Evolutionary conservation across 805 yeast species (phyloP), one percentile per base, ranked within the genome.

Genomic region (Cyberlindnera saturnus): DNA sequence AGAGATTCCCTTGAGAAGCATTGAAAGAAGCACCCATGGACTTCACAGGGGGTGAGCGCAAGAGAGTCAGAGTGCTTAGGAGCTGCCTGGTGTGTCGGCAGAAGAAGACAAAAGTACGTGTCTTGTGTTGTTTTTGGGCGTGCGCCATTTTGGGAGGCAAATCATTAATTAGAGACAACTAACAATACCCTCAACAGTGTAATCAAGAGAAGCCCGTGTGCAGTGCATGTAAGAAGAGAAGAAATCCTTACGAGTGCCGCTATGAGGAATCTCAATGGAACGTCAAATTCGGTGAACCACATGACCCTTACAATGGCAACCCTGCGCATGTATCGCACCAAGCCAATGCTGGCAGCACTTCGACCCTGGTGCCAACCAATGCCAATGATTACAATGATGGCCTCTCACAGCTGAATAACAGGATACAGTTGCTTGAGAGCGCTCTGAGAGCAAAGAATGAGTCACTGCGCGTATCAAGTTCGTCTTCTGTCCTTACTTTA

Each of bases 21-120:
- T 23, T 23, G 28, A 23, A 23, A 3, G 28, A 23, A 23, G 28
- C 9, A 23, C 11, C 28, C 11, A 23, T 23, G 28, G 28, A 23
- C 28, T 23, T 23, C 28, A 23, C 28, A 23, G 28, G 28, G 28
- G 28, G 28, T 23, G 28, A 23, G 28, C 28, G 28, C 10, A 55
- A 55, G 41, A 43, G 60, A 2, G 42, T 41, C 4, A 44, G 61
- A 10, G 44, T 48, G 11, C 47, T 49, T 3, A 57, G 53, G 41
- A 53, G 61, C 5, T 58, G 62, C 32, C 38, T 49, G 3, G 43
- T 41, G 2, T 58, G 62, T 31, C 55, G 62, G 15, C 51, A 49
- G 32, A 50, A 50, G 45, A 58, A 58, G 48, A 55, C 53, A 10
- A 57, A 49, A 32, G 52, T 44, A 33, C n/a, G 52, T 41, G 10